Base-by-base conservation (phyloP, 164 flowering plant species). In the Annona cherimola region DNA sequence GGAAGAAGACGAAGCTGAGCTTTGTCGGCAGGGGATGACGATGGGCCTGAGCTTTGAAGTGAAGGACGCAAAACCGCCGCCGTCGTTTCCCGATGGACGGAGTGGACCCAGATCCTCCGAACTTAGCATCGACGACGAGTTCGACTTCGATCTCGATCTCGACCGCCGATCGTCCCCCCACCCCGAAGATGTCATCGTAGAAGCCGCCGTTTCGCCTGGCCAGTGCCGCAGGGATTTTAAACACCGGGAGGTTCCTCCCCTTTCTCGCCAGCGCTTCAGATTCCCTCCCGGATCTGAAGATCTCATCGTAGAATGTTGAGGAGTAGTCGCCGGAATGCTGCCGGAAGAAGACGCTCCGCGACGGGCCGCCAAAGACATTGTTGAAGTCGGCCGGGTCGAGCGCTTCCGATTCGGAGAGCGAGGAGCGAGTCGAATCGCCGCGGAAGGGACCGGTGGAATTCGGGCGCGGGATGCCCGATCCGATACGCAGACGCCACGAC, bases 301-400 rank as follows among this genome's bases (percentile, higher is more conserved):
- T 74, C 68, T 87, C 94, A 67, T 83, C 81, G 82, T 86, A 89
- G 78, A 85, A 86, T 16, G 69, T 76, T 2, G 61, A 9, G 3
- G 77, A 41, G 71, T 79, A 82, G 16, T 81, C 83, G 5, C 81
- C 78, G 14, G 92, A 84, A 65, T 73, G 74, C 54, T 82, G 77
- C 35, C 87, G 83, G 26, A 76, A 65, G 4, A 88, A 75, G 2
- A 88, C 77, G n/a, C 81, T 90, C 42, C 87, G 72, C 1, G 97
- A 97, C 2, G 98, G 97, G 3, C 98, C 98, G 9, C 98, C 98
- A 60, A 89, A 93, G n/a, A 93, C 96, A 74, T 93, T 96, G 75
- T 78, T 46, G 81, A 87, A 87, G 73, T 87, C 90, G 4, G 86
- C 84, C 0, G 88, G 83, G 61, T 83, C 71, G 0, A 79, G 70